Base-by-base conservation (phyloP, 768 basidiomycete genomes). In the Amanita polypyramis region DNA sequence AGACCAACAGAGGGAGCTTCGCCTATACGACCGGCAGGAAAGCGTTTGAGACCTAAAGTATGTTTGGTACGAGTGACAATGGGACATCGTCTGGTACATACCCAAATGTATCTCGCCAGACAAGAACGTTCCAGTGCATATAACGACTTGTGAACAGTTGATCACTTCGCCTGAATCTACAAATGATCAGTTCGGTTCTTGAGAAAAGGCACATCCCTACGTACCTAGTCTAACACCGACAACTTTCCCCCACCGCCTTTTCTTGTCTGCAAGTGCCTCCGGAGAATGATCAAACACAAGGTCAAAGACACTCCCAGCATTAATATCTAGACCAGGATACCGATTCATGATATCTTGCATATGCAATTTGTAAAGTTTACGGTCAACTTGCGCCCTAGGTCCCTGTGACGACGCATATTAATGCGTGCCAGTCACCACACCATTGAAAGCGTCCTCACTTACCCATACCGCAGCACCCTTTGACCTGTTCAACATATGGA, bases 401-500 rank as follows among this genome's bases (percentile, higher is more conserved):
- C 92, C 92, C 89, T 92, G 45, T 5, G n/a, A 39, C 14, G 36
- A 20, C 8, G 40, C 43, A 15, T 9, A 54, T n/a, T 29, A 21
- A 40, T 38, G 42, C 36, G 34, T 40, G n/a, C n/a, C n/a, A n/a
- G n/a, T n/a, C n/a, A 11, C 38, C 48, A 46, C 19, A 27, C 19
- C 17, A 14, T n/a, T 29, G 15, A 27, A 43, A 36, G 12, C 14
- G n/a, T 12, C 3, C 3, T n/a, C 25, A 64, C 76, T 30, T 50
- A 91, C 88, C 85, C 88, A 91, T 29, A 90, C 91, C 0, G 92
- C 92, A 4, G 91, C 76, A 1, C 92, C 92, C 59, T 85, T 91
- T 2, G 89, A 86, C 35, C 73, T 70, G 58, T 95, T 94, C 50
- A 95, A 65, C 54, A 93, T 80, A 27, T 83, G 85, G 55, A 93